A percentile compares a stretch with the other conserved stretches of the same genome.
phyloP scores from a whole-genome alignment of 129 eudicot genomes.

The Rutidosis leptorrhynchoides region DNA sequence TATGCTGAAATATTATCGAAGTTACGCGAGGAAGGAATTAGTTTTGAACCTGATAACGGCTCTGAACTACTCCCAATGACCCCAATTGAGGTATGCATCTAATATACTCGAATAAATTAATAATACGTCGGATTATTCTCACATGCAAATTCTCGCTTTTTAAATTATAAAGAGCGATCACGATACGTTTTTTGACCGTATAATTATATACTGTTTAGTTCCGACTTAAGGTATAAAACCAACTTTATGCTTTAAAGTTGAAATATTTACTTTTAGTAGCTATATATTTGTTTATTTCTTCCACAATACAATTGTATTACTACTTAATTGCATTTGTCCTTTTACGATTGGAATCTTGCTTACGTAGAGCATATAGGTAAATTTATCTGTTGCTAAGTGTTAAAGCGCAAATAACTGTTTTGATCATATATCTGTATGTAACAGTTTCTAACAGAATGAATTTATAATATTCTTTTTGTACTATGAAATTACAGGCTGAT shows the following conservation, averaged over 20 bases:
- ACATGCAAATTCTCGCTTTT: not conserved
- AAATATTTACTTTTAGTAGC: not conserved
- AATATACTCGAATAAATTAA: too few relatives aligned
- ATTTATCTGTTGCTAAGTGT: not conserved
- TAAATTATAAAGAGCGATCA: not conserved
- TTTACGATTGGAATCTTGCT: constrained; percentile 5
- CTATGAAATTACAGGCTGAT: constrained; percentile 57
- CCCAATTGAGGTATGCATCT: constrained; percentile 58
- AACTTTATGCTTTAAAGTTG: not conserved
- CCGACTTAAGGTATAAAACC: not conserved
- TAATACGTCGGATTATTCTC: not conserved
- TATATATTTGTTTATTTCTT: not conserved
- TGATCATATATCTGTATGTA: not conserved
- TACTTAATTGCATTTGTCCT: constrained; percentile 11
- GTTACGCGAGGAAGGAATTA: constrained; percentile 77
- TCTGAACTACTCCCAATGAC: constrained; percentile 69
- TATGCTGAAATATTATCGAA: constrained; percentile 66
- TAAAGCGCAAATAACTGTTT: not conserved
- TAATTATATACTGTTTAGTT: not conserved
- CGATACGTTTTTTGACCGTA: not conserved
- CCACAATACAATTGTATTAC: not conserved
- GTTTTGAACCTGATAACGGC: constrained; percentile 78
- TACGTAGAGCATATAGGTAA: not conserved
- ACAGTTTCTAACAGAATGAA: not conserved
- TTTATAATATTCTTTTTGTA: not conserved